Conservation (phyloP, 768 basidiomycete species). For the Auriculariales sp. region DNA sequence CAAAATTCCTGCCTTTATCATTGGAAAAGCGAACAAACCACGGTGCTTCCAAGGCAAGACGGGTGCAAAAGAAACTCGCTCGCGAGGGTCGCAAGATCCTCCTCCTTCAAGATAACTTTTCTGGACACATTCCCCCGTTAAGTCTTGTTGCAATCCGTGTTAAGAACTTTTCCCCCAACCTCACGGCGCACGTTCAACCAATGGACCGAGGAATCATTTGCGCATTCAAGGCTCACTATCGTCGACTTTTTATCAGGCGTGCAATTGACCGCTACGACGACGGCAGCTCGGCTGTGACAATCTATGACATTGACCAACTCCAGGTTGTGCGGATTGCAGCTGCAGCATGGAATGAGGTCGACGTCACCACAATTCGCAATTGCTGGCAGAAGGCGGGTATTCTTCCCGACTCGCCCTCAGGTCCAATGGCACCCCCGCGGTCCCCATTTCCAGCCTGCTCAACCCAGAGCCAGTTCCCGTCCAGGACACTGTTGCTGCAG, state of each 20-base stretch:
- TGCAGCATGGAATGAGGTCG: conserved; percentile 20
- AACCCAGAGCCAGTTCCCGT: conserved; percentile 6
- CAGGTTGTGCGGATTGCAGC: conserved; percentile 22
- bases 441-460: conserved; percentile 14
- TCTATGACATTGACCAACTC: conserved; percentile 26
- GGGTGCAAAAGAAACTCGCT: conserved; percentile 1
- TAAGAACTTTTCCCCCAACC: conserved; percentile 7
- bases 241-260: conserved; percentile 13
- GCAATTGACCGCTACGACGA: conserved; percentile 14
- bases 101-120: conserved; percentile 7
- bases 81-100: conserved; percentile 6
- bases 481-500: conserved; percentile 12
- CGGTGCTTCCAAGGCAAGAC: conserved; percentile 16
- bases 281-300: conserved; percentile 5
- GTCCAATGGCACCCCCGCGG: conserved; percentile 2
- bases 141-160: conserved; percentile 4
- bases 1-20: conserved; percentile 17
- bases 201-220: conserved; percentile 10
- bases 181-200: conserved; percentile 10
- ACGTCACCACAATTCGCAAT: conserved; percentile 19
- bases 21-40: conserved; percentile 19
- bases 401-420: conserved; percentile 5
- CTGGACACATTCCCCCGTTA: conserved; percentile 2
- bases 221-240: conserved; percentile 18
- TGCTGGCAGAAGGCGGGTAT: conserved; percentile 25